Evolutionary conservation across 2,329 filamentous ascomycete genomes (phyloP), one percentile per base, ranked within the genome.

Genomic region (Penicillium sp.): DNA sequence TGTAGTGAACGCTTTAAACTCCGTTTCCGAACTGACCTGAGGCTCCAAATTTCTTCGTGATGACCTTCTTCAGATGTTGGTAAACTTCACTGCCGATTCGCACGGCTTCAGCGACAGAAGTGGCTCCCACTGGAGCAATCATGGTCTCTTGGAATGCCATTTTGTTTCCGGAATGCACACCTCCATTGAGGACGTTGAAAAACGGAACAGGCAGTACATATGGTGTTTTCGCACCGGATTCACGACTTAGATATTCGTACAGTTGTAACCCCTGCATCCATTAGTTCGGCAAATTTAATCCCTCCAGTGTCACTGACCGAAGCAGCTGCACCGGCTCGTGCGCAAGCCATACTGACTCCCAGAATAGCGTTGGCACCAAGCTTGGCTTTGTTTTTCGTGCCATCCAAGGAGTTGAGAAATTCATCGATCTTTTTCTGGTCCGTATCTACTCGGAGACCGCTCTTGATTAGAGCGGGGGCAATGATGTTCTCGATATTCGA

Each of bases 81-180:
- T 72, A 73, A 4, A 69, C 62, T 50, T 72, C 69, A 20, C 63
- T 48, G 4, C 64, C 67, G 58, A 68, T 65, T 28, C 60, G 63
- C n/a, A 70, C 58, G 6, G 54, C 51, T 36, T 58, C 27, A 3
- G 48, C 28, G 2, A 54, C 46, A 30, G 50, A 53, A 11, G 45
- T 33, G 9, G 43, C 54, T 3, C 48, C 51, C 13, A 57, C 51
- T 4, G 54, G 54, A 41, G 54, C 48, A 27, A 58, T 55, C 51
- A 56, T 58, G 11, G 44, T 42, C 31, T 57, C 54, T 68, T 83
- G 81, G 72, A 83, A 83, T 40, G 80, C 79, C 63, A 42, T 42
- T 24, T 42, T 27, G 20, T 24, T 42, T 27, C 39, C 39, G 6
- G 39, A 42, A 31, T 31, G 28, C 28, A 13, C 28, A 14, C 28